A percentile compares a stretch with the other conserved stretches of the same genome.
Evolutionary conservation across 257 asterid genomes (phyloP).

Genomic region (Penstemon davidsonii): DNA sequence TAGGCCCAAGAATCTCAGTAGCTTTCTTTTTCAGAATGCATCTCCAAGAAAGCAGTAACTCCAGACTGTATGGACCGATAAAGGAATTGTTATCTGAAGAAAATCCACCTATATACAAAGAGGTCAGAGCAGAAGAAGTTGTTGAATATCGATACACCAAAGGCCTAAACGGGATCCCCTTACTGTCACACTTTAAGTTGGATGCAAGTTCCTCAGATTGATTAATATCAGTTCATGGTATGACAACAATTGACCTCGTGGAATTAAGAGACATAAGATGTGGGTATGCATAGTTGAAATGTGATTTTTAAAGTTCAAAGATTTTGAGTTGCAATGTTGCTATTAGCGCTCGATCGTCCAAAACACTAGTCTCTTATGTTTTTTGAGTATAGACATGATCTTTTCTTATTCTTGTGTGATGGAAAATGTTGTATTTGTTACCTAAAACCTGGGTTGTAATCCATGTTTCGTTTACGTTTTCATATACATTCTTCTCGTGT

Average conservation of each 20-base stretch:
- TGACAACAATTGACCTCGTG: too few species aligned
- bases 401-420: not conserved
- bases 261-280: too few species aligned
- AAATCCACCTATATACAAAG: slow-evolving; percentile 27
- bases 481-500: too few species aligned
- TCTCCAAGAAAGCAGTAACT: slow-evolving; percentile 13
- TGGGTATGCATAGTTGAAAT: too few species aligned
- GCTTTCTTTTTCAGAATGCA: slow-evolving; percentile 60
- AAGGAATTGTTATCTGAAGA: slow-evolving; percentile 37
- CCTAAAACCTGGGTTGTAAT: not conserved
- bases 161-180: slow-evolving; percentile 30
- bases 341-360: not conserved
- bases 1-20: slow-evolving; percentile 61
- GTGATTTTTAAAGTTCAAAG: not conserved
- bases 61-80: slow-evolving; percentile 30
- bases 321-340: not conserved
- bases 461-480: not conserved
- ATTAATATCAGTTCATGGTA: not conserved
- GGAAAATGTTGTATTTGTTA: not conserved
- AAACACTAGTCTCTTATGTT: not conserved
- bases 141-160: not conserved
- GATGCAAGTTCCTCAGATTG: slow-evolving; percentile 6
- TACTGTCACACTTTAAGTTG: slow-evolving; percentile 26
- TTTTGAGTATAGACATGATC: slow-evolving; percentile 2
- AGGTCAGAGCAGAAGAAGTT: slow-evolving; percentile 16